Base-by-base conservation (phyloP, 345 rosid species). In the Hibiscus mutabilis region DNA sequence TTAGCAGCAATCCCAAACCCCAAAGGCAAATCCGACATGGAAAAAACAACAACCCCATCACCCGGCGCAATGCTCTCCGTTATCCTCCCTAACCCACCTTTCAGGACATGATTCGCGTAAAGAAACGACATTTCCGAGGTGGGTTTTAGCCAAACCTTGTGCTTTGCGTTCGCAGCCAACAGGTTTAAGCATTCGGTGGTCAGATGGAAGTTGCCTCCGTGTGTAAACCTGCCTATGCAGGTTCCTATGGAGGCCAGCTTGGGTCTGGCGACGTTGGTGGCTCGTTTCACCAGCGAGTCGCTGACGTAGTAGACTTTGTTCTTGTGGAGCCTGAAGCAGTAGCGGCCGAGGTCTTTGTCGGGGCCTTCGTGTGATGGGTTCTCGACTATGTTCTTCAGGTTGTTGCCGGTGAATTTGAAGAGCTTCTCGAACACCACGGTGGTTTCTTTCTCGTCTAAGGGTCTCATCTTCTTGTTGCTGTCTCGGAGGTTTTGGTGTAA, bases 41-140 rank as follows among this genome's bases (percentile, higher is more conserved):
- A 95, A 74, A 87, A 92, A 47, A 95, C 93, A 2, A 92, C 97
- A 51, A 90, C 97, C 4, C 99, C 97, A 74, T 95, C 97, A 35
- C 96, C 96, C 16, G 90, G 84, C 9, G 78, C 77, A 22, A 92
- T 90, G 69, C 88, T 84, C 53, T 92, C 97, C 9, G 97, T 95
- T 68, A 92, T 90, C 87, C 93, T 90, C 53, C 97, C 97, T 22
- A 90, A 60, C 1, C 97, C 99, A 11, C 97, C 97, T 84, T 92
- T 95, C 85, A 92, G 71, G 35, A 95, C 99, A 79, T 86, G 97
- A 70, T 92, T 92, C 5, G 97, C 97, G 56, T 95, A 95, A 78
- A 90, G 76, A 79, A 90, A 95, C 74, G 99, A 90, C 99, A 88
- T 92, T 78, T 92, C 97, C n/a, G 97, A 86, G 0, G 97, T 90